Conservation (phyloP, 352 stramenopile species). For the Globisporangium lucens region DNA sequence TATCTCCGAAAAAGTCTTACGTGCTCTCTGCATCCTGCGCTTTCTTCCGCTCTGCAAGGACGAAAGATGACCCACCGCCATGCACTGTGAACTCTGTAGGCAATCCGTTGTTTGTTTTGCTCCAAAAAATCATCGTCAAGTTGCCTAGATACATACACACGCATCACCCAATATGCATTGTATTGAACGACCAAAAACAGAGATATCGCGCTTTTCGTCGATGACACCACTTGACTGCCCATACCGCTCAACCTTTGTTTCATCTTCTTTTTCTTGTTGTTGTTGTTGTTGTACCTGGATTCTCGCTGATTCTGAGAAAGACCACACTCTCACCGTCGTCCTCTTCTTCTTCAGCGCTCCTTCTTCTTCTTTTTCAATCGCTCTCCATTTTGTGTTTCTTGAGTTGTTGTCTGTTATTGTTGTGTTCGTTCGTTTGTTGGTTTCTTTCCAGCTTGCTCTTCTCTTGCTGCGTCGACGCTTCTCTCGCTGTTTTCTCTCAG, state of each 20-base stretch:
- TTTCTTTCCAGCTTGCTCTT: slow-evolving; percentile 3
- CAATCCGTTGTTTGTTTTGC: neutral
- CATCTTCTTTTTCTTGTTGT: slow-evolving; percentile 8
- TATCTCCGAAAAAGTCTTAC: neutral
- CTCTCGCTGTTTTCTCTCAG: neutral
- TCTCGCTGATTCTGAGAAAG: neutral
- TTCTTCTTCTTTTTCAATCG: neutral
- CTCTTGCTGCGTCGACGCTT: slow-evolving; percentile 6
- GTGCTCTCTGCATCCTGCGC: neutral
- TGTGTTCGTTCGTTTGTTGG: neutral
- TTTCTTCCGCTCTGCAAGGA: neutral
- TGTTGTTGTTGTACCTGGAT: slow-evolving; percentile 11
- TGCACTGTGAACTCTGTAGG: neutral
- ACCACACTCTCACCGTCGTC: neutral
- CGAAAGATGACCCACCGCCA: neutral
- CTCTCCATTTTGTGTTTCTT: slow-evolving; percentile 6
- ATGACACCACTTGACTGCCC: slow-evolving; percentile 11
- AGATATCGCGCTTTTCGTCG: slow-evolving; percentile 8
- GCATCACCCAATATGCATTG: slow-evolving; percentile 16
- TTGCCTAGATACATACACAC: slow-evolving; percentile 14
- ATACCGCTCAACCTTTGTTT: slow-evolving; percentile 10
- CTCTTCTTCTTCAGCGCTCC: neutral
- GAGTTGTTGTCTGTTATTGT: slow-evolving; percentile 7
- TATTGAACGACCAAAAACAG: slow-evolving; percentile 17
- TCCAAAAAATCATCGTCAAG: slow-evolving; percentile 8